Base-by-base conservation (phyloP, 2,329 filamentous ascomycete species). In the Alternaria alternata region DNA sequence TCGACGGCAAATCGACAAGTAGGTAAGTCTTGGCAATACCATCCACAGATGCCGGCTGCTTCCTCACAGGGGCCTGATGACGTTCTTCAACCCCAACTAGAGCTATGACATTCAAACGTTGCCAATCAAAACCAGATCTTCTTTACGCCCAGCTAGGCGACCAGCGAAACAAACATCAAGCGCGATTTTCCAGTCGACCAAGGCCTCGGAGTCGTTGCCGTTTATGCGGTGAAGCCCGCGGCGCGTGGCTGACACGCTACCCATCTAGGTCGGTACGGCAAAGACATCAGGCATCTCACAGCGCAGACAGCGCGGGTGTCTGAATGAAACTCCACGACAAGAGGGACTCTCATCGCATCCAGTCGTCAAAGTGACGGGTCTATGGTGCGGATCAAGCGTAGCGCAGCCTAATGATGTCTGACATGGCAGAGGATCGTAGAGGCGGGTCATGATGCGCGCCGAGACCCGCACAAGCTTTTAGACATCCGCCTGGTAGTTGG, bases 401-500 rank as follows among this genome's bases (percentile, higher is more conserved):
- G 64, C 54, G 62, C 48, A 43, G 34, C 44, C 34, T 30, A 24
- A 43, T 43, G 42, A 22, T 38, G 46, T 49, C 57, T 58, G 59
- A 53, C 46, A 34, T 46, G 26, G 36, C 54, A 38, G 36, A 54
- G 38, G 26, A 30, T 55, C 26, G 36, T 52, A 20, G 48, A 62
- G 43, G 60, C 62, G 60, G 54, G 54, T 61, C 58, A 59, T 51
- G 49, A 43, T 51, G 59, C 44, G 52, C 51, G 55, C 59, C 64
- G 62, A 57, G 57, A 55, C 38, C 55, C 42, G 58, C 48, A 54
- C 52, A 59, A 63, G 57, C 61, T 63, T 59, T 47, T 52, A 54
- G 42, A 44, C 51, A 48, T 56, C 54, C 48, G 57, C 49, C 28
- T 55, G 42, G 39, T 46, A 47, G 46, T 53, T 51, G 52, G 44